Evolutionary conservation across 805 yeast species (phyloP).

Genomic region (Babjeviella inositovora): DNA sequence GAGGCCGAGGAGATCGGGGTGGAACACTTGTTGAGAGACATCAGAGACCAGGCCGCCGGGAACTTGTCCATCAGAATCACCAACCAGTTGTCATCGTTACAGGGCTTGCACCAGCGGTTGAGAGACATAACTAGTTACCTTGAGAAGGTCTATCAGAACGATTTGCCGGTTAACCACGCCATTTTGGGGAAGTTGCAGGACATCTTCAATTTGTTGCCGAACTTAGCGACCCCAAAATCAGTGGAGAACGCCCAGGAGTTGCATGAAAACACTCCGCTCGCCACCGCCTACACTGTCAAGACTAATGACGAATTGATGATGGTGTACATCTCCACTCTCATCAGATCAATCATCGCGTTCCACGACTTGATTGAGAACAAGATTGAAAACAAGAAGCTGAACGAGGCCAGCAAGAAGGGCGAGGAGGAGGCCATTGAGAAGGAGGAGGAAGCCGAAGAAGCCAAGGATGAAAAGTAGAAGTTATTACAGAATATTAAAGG

Average conservation of each 20-base stretch:
- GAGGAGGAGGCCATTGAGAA: slow-evolving; percentile 5
- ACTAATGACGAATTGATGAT: slow-evolving; percentile 96
- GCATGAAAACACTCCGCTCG: slow-evolving; percentile 31
- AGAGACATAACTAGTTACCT: slow-evolving; percentile 66
- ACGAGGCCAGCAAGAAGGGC: slow-evolving; percentile 1
- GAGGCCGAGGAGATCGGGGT: slow-evolving; percentile 99
- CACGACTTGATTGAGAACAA: slow-evolving; percentile 95
- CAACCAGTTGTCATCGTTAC: slow-evolving; percentile 73
- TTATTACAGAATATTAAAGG: not conserved
- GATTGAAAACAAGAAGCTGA: slow-evolving; percentile 52
- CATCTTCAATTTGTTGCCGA: slow-evolving; percentile 85
- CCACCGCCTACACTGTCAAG: slow-evolving; percentile 76
- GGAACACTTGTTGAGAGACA: slow-evolving; percentile 87
- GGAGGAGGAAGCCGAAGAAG: slow-evolving; percentile 2
- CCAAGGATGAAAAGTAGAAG: slow-evolving; percentile 3
- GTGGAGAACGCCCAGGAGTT: slow-evolving; percentile 2
- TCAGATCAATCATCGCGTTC: slow-evolving; percentile 89
- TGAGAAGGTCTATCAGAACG: slow-evolving; percentile 51
- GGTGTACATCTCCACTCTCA: slow-evolving; percentile 76
- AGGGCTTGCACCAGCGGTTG: slow-evolving; percentile 71
- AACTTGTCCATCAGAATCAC: slow-evolving; percentile 76
- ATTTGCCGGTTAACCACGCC: slow-evolving; percentile 77
- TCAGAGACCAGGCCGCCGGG: slow-evolving; percentile 94
- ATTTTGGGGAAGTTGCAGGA: slow-evolving; percentile 90
- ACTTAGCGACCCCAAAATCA: slow-evolving; percentile 22